Percentiles rank a stretch among this genome's conserved stretches.
Conservation (phyloP, 805 yeast species). For the Zygotorulaspora florentina region DNA sequence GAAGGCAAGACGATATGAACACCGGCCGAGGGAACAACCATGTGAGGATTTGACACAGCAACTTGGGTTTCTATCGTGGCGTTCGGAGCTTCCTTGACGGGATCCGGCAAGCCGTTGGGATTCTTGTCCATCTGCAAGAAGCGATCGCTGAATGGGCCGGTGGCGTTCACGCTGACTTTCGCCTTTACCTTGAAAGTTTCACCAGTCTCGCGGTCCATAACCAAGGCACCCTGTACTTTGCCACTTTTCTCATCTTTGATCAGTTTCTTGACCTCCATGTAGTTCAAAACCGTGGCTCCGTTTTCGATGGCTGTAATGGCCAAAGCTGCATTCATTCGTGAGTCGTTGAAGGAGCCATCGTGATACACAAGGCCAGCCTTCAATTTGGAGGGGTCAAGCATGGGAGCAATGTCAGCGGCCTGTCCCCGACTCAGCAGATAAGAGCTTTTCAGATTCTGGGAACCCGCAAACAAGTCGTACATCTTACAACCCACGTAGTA, state of each 20-base stretch:
- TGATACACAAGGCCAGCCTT: slow-evolving; percentile 92
- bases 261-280: slow-evolving; percentile 74
- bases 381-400: slow-evolving; percentile 70
- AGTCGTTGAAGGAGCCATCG: slow-evolving; percentile 91
- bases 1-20: slow-evolving; percentile 91
- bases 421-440: slow-evolving; percentile 64
- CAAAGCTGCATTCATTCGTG: slow-evolving; percentile 82
- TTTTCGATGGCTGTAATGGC: slow-evolving; percentile 80
- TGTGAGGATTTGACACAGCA: slow-evolving; percentile 47
- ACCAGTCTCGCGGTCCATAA: slow-evolving; percentile 66
- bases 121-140: slow-evolving; percentile 82
- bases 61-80: slow-evolving; percentile 30
- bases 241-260: slow-evolving; percentile 56
- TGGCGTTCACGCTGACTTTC: slow-evolving; percentile 80
- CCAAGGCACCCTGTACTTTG: slow-evolving; percentile 70
- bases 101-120: slow-evolving; percentile 60
- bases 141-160: slow-evolving; percentile 88
- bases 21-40: slow-evolving; percentile 94
- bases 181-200: slow-evolving; percentile 58
- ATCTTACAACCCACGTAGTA: slow-evolving; percentile 86
- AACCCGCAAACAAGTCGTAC: slow-evolving; percentile 91
- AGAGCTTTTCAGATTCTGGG: slow-evolving; percentile 74
- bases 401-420: slow-evolving; percentile 76
- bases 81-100: slow-evolving; percentile 25
- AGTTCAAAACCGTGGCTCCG: slow-evolving; percentile 89